Conservation (phyloP, 2,329 filamentous ascomycete genomes). For the Claviceps citrina region DNA sequence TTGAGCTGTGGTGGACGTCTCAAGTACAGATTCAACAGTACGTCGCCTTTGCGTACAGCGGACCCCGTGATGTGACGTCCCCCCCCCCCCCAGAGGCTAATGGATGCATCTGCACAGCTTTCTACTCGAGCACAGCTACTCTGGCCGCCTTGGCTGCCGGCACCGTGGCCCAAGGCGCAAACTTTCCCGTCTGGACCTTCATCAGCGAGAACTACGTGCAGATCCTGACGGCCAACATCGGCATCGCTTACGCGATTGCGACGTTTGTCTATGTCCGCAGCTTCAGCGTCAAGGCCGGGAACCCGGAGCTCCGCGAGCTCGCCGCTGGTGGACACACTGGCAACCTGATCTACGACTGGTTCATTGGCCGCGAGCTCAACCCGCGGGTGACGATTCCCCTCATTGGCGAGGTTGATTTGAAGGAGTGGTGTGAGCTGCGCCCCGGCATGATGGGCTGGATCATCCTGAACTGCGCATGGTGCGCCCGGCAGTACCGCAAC, state of each 20-base stretch:
- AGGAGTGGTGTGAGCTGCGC: slow-evolving; percentile 78
- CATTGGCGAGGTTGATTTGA: slow-evolving; percentile 77
- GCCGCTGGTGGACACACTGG: slow-evolving; percentile 69
- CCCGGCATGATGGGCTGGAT: slow-evolving; percentile 84
- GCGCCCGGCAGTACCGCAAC: slow-evolving; percentile 74
- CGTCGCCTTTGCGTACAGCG: slow-evolving; percentile 10
- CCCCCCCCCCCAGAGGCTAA: slow-evolving; percentile 6
- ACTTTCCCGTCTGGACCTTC: slow-evolving; percentile 83
- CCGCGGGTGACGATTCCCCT: slow-evolving; percentile 66
- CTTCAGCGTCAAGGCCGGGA: slow-evolving; percentile 65
- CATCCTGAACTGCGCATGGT: slow-evolving; percentile 67
- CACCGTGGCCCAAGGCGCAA: slow-evolving; percentile 59
- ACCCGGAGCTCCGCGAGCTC: slow-evolving; percentile 58
- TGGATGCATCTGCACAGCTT: slow-evolving; percentile 40
- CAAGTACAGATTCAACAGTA: slow-evolving; percentile 71
- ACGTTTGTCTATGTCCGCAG: slow-evolving; percentile 69
- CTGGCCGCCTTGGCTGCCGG: slow-evolving; percentile 57
- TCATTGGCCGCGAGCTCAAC: slow-evolving; percentile 90
- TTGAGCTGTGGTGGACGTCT: slow-evolving; percentile 57
- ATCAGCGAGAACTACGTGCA: slow-evolving; percentile 84
- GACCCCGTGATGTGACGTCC: neutral
- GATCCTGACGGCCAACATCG: slow-evolving; percentile 66
- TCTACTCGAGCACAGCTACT: slow-evolving; percentile 59
- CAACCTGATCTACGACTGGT: slow-evolving; percentile 88
- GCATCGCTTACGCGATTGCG: slow-evolving; percentile 59